Conservation (phyloP, 345 rosid species). For the Combretum micranthum region DNA sequence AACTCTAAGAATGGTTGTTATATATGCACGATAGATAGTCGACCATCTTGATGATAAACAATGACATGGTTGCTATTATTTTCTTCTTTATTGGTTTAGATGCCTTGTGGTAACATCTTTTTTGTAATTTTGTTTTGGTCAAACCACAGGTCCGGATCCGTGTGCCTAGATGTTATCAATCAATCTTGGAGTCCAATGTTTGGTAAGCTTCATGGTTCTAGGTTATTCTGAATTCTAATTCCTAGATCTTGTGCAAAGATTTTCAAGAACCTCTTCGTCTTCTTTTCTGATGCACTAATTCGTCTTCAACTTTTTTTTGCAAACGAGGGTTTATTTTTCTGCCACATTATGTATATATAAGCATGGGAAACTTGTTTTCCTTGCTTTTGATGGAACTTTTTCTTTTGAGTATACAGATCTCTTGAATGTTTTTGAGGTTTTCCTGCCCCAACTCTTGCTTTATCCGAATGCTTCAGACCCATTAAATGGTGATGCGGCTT, state of each 20-base stretch:
- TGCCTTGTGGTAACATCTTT: not conserved
- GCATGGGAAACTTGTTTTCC: too few species aligned
- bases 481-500: constrained; percentile 62
- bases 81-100: too few species aligned
- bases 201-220: constrained; percentile 26
- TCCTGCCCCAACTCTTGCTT: constrained; percentile 62
- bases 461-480: constrained; percentile 76
- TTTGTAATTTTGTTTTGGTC: constrained; percentile 4
- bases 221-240: too few species aligned
- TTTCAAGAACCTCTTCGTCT: too few species aligned
- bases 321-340: too few species aligned
- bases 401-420: constrained; percentile 42
- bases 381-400: constrained; percentile 1
- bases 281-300: too few species aligned
- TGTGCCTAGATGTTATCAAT: constrained; percentile 70
- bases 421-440: constrained; percentile 60
- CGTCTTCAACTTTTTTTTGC: too few species aligned
- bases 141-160: constrained; percentile 55
- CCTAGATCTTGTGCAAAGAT: too few species aligned
- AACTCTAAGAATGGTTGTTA: not conserved
- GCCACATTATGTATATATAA: too few species aligned
- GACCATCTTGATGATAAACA: not conserved
- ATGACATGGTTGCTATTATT: too few species aligned
- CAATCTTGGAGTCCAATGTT: constrained; percentile 87
- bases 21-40: too few species aligned